Percentiles rank a stretch among this genome's conserved stretches.
These are phyloP conservation scores for Barbatosphaeria neglecta DNA, from an alignment of 495 filamentous ascomycete species.

Conservation along the genomic window DNA sequence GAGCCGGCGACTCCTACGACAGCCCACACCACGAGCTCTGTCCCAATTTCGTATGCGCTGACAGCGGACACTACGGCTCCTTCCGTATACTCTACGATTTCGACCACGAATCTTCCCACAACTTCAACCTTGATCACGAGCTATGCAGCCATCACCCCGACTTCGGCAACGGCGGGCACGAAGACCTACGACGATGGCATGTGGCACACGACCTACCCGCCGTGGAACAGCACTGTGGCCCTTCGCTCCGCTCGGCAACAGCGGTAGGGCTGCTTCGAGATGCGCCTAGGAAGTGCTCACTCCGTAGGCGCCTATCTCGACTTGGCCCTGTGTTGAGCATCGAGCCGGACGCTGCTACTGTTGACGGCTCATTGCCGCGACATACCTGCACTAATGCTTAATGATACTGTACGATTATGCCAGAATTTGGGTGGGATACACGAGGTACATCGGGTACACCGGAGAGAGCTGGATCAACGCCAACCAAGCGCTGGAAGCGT, in stretches of 20 bases:
- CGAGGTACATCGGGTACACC: background rate
- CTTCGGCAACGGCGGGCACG: conserved; percentile 4
- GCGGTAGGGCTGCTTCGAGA: background rate
- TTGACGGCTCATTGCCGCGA: too few relatives aligned
- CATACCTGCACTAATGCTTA: background rate
- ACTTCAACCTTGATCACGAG: conserved; percentile 7
- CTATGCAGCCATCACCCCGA: conserved; percentile 3
- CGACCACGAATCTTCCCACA: conserved; percentile 4
- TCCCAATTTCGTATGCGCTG: conserved; percentile 5
- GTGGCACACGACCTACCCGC: conserved; percentile 26
- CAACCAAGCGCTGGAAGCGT: conserved; percentile 1
- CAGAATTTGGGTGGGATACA: background rate
- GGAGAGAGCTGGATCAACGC: background rate
- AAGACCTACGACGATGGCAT: conserved; percentile 17
- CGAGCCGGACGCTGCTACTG: too few relatives aligned
- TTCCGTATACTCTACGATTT: conserved; percentile 1
- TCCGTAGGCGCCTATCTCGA: background rate
- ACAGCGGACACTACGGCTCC: too few relatives aligned
- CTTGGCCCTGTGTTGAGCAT: too few relatives aligned
- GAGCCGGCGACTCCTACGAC: background rate
- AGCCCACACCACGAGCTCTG: conserved; percentile 2
- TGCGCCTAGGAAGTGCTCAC: background rate
- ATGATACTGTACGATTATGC: background rate
- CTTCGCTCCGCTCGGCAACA: conserved; percentile 5
- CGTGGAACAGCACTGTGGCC: conserved; percentile 19